Evolutionary conservation across 2,329 filamentous ascomycete species (phyloP), one percentile per base, ranked within the genome.

Genomic region (Cytospora schulzeri): DNA sequence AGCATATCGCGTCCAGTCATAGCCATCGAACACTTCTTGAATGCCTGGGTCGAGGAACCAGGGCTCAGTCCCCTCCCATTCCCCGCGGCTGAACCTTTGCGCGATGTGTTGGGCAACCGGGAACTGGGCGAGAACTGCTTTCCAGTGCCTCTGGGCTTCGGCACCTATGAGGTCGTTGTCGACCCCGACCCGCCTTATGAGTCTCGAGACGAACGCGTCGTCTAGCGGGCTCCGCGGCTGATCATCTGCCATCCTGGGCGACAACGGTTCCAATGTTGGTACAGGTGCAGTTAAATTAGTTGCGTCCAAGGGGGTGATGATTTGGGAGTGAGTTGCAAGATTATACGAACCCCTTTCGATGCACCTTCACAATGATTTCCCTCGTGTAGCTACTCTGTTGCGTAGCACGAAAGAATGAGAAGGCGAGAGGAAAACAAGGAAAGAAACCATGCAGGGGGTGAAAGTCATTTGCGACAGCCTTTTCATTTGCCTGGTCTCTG

Each of bases 1-100:
- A 31, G 22, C 57, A 17, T 52, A 28, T 14, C 50, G 22, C 1
- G 28, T 41, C 24, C 35, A 60, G n/a, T 65, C 51, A n/a, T 65
- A 56, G 5, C 38, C 62, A 2, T 45, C 55, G 52, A 72, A 67
- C 14, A 67, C 35, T 17, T 29, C 52, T 11, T 59, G 62, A 1
- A 66, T 69, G 11, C 67, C 64, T 3, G 29, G 35, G 28, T 65
- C 45, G 11, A 3, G 8, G 15, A 59, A 35, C 55, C 61, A 57
- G 19, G 28, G 11, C 22, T 62, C 50, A 3, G 28, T 19, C 9
- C 41, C 50, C 5, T 11, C 41, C 59, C 60, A 63, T 14, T 31
- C 19, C 14, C 33, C n/a, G 11, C 3, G 28, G 9, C 9, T 15
- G 51, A 65, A 65, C 7, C 52, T 57, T 12, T 51, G 22, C 22